These are phyloP conservation scores for Deuterostichococcus epilithicus DNA, from an alignment of 139 green algal genomes.

Conservation along the genomic window DNA sequence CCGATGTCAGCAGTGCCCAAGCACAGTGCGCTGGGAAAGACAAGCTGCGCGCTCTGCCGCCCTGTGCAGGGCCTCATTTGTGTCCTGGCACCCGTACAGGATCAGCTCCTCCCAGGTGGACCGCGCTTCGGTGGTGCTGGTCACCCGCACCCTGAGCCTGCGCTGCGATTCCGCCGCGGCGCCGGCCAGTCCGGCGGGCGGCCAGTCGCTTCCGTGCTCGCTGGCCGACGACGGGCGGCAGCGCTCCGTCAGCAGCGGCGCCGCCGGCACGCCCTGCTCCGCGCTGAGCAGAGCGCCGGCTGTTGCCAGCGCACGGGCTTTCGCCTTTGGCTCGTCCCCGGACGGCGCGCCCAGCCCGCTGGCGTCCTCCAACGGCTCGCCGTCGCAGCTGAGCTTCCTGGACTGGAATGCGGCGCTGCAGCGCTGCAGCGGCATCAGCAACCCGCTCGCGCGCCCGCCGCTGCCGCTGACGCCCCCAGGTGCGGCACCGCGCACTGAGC, in stretches of 20 bases:
- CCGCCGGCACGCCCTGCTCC: not conserved
- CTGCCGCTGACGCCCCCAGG: not conserved
- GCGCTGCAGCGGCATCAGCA: not conserved
- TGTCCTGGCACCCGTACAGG: too few relatives aligned
- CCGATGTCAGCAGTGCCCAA: too few relatives aligned
- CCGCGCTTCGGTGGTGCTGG: not conserved
- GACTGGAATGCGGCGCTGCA: not conserved
- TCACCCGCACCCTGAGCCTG: not conserved
- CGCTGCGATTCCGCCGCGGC: not conserved
- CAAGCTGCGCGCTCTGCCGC: too few relatives aligned
- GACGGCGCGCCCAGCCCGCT: not conserved
- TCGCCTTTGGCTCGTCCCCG: not conserved
- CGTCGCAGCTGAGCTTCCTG: not conserved
- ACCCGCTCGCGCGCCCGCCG: not conserved
- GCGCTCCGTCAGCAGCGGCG: too few relatives aligned
- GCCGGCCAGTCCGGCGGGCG: too few relatives aligned
- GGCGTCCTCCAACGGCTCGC: too few relatives aligned
- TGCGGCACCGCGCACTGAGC: too few relatives aligned
- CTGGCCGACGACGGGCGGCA: not conserved
- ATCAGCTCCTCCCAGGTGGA: not conserved
- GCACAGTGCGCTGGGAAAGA: too few relatives aligned
- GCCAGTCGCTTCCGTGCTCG: not conserved
- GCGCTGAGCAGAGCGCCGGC: not conserved
- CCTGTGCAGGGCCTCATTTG: too few relatives aligned
- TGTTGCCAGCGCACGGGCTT: not conserved